Evolutionary conservation across 179 eudicot species (phyloP).

Genomic region (Beta macrorhiza): DNA sequence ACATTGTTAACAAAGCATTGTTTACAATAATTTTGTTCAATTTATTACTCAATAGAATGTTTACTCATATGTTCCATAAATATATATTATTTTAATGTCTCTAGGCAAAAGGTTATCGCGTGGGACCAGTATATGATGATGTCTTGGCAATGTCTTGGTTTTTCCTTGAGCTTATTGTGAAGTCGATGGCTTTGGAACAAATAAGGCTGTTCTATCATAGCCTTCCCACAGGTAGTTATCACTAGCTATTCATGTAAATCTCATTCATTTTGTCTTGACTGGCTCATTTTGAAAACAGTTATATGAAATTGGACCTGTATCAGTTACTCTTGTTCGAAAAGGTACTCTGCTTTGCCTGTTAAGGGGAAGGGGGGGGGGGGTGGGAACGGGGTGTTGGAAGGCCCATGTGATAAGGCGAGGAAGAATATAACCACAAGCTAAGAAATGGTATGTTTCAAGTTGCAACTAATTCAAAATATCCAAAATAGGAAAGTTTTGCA

Average conservation of each 20-base stretch:
- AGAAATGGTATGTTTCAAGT: no score
- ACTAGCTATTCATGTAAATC: neutral
- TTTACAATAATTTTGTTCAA: no score
- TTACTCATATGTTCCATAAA: neutral
- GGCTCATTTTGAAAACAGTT: neutral
- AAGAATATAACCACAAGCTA: no score
- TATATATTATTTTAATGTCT: conserved; percentile 4
- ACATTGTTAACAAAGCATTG: no score
- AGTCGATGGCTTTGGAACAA: conserved; percentile 99
- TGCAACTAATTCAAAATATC: no score
- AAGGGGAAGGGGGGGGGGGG: no score
- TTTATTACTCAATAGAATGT: neutral
- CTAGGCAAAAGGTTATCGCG: conserved; percentile 98
- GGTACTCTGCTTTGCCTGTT: no score
- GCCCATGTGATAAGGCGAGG: no score
- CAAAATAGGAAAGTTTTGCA: no score
- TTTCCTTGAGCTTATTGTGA: conserved; percentile 93
- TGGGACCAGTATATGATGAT: conserved; percentile 98
- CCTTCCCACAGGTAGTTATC: conserved; percentile 78
- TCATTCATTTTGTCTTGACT: neutral
- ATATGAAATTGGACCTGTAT: no score
- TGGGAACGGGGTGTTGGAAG: no score
- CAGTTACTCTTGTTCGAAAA: no score
- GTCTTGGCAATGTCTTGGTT: conserved; percentile 99
- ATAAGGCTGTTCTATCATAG: conserved; percentile 75